phyloP scores from a whole-genome alignment of 192 early-diverging fungal genomes.

The Backusella mclennaniae region DNA sequence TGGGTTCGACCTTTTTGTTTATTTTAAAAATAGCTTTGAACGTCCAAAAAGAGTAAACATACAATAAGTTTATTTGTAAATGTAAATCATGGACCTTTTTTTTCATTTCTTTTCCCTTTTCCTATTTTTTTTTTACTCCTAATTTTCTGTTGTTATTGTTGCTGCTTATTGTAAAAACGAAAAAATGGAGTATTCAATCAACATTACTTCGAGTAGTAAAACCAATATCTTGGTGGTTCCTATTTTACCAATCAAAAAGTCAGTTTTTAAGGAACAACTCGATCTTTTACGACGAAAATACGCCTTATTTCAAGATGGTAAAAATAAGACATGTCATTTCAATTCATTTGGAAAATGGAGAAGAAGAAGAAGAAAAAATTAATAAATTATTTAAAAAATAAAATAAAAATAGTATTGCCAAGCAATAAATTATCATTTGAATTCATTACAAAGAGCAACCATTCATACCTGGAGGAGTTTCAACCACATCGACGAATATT shows the following conservation, averaged over 20 bases:
- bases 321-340: constrained; percentile 46
- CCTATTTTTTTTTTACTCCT: not conserved
- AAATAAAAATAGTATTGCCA: constrained; percentile 43
- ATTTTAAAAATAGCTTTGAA: not conserved
- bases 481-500: constrained; percentile 69
- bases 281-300: constrained; percentile 61
- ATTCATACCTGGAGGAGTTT: constrained; percentile 67
- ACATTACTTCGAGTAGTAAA: constrained; percentile 49
- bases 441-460: constrained; percentile 65
- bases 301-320: constrained; percentile 55
- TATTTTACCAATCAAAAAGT: constrained; percentile 57
- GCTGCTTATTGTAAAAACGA: too few species aligned
- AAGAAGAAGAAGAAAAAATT: not conserved
- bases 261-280: constrained; percentile 59
- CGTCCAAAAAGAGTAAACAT: not conserved
- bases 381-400: not conserved
- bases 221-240: constrained; percentile 71
- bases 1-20: not conserved
- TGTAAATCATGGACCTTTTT: too few species aligned
- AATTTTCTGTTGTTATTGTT: too few species aligned
- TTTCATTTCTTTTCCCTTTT: too few species aligned
- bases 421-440: constrained; percentile 59
- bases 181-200: constrained; percentile 37
- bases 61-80: not conserved
- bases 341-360: constrained; percentile 21